Base-by-base conservation (phyloP, 805 yeast species). In the Candida mattraensis region DNA sequence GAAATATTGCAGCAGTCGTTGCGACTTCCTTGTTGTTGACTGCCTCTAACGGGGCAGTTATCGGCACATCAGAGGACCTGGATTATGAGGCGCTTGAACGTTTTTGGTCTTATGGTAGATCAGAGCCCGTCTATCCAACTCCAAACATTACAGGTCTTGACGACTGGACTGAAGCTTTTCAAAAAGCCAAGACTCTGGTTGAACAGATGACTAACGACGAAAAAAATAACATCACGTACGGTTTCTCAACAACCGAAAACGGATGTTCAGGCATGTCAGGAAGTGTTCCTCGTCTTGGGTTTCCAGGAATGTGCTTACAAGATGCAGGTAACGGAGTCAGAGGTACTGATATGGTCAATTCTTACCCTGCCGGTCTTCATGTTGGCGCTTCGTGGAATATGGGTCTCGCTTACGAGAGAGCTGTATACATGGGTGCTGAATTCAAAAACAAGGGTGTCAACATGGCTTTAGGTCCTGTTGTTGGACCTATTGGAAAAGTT, bases 281-380 rank as follows among this genome's bases (percentile, higher is more conserved):
- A 2, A 66, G 76, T 18, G 82, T 81, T 5, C 79, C 78, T 2
- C 74, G 82, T 51, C 66, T 75, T 21, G 83, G 83, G 7, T 42
- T 40, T 24, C 75, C 77, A 3, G 65, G 72, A 7, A 53, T 79
- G 10, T 78, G 84, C 46, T 61, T 77, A 18, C 83, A 78, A 47
- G 83, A 78, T 58, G 82, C 81, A 4, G 81, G 82, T 5, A 68
- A 72, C 42, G 84, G 84, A 7, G 75, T 78, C 13, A 60, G 81
- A 39, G 67, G 65, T 35, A 70, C 83, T 5, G 83, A 78, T 48
- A 70, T 70, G 47, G 72, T 69, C 18, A 72, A 82, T 1, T 66
- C 69, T 23, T 78, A 71, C 40, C 83, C 84, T 1, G 69, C 79
- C 2, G 84, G 80, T 0, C 48, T 78, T 23, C 79, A 83, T 6